phyloP scores from a whole-genome alignment of 2,329 filamentous ascomycete genomes.

The Penicillium fuscoglaucum region DNA sequence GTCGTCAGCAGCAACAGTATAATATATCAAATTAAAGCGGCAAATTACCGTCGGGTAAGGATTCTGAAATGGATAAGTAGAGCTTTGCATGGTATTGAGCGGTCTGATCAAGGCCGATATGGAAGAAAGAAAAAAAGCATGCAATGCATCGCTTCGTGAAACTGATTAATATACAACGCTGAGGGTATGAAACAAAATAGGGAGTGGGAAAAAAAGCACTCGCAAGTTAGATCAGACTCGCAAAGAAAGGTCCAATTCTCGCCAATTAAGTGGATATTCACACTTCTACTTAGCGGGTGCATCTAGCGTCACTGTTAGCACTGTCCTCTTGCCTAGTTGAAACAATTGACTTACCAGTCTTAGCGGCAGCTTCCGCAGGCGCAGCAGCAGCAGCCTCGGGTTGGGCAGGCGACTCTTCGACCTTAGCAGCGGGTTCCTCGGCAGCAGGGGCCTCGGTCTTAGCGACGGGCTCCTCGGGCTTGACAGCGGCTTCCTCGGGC shows the following conservation, averaged over 20 bases:
- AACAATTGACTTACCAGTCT: not conserved
- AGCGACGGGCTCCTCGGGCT: not conserved
- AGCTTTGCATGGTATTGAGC: not conserved
- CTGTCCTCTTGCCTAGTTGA: not conserved
- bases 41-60: not conserved
- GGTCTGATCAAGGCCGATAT: not conserved
- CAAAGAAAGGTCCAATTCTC: slow-evolving; percentile 2
- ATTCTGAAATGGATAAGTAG: not conserved
- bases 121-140: not conserved
- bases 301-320: not conserved
- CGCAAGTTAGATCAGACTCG: slow-evolving; percentile 3
- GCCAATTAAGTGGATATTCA: not conserved
- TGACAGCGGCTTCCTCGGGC: not conserved
- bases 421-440: not conserved
- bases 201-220: not conserved
- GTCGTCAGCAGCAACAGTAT: not conserved
- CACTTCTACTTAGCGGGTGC: slow-evolving; percentile 6
- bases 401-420: not conserved
- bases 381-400: not conserved
- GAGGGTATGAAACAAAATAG: slow-evolving; percentile 5
- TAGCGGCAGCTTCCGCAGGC: not conserved
- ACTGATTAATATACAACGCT: slow-evolving; percentile 5
- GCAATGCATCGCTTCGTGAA: slow-evolving; percentile 1
- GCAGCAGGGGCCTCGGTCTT: not conserved
- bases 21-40: not conserved